A percentile compares a stretch with the other conserved stretches of the same genome.
phyloP scores from a whole-genome alignment of 106 monocot genomes.

The Phalaenopsis equestris region DNA sequence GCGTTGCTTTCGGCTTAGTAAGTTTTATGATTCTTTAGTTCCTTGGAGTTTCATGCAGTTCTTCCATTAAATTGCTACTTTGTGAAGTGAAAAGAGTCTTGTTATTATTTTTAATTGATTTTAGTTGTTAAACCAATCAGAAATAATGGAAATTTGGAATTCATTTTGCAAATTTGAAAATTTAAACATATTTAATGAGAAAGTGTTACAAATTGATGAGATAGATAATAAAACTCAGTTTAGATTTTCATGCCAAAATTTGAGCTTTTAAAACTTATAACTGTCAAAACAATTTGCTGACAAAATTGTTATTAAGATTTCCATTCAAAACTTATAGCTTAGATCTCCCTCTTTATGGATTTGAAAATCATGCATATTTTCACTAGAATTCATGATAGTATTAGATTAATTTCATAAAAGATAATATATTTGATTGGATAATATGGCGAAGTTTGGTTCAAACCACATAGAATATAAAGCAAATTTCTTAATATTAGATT shows the following conservation, averaged over 20 bases:
- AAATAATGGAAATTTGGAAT: not conserved
- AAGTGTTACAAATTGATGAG: not conserved
- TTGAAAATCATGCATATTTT: not conserved
- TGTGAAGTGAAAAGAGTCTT: not conserved
- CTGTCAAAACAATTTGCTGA: not conserved
- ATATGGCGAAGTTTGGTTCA: not conserved
- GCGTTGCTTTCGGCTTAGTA: constrained; percentile 95
- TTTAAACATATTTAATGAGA: not conserved
- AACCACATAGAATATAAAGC: not conserved
- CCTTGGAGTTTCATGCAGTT: not conserved
- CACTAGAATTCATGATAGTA: not conserved
- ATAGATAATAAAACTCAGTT: not conserved
- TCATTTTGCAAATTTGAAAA: not conserved
- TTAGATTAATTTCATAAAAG: not conserved
- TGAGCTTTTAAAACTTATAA: not conserved
- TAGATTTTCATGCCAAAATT: not conserved
- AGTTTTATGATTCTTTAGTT: constrained; percentile 19
- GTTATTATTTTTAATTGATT: not conserved
- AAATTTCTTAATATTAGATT: not conserved
- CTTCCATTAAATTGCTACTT: not conserved
- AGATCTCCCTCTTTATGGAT: not conserved
- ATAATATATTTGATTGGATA: not conserved
- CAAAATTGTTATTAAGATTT: not conserved
- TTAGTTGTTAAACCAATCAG: not conserved
- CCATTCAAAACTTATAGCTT: too few relatives aligned